These are phyloP conservation scores for Sarocladiaceae sp. DNA, from an alignment of 2,329 filamentous ascomycete species.

Conservation along the genomic window DNA sequence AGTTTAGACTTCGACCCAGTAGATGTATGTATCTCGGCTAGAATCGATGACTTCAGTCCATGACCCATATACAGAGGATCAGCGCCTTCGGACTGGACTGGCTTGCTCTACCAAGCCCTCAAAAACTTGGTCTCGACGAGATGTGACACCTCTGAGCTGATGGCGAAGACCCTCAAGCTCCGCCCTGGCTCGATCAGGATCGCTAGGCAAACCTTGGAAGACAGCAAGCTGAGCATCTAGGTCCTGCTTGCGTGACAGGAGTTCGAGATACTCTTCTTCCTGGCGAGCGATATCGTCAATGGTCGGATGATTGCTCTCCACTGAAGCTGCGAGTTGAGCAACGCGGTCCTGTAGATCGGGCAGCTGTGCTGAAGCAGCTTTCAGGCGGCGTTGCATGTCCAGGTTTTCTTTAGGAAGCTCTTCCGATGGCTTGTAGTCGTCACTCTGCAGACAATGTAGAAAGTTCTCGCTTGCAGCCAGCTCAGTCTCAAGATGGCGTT, in stretches of 20 bases:
- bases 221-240: constrained; percentile 59
- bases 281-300: constrained; percentile 55
- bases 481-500: constrained; percentile 50
- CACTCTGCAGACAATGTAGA: constrained; percentile 36
- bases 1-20: neutral
- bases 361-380: constrained; percentile 61
- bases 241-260: constrained; percentile 54
- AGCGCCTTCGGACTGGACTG: constrained; percentile 43
- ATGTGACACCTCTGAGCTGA: constrained; percentile 58
- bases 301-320: constrained; percentile 36
- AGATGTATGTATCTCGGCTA: constrained; percentile 6
- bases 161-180: constrained; percentile 64
- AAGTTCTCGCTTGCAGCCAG: constrained; percentile 33
- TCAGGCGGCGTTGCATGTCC: constrained; percentile 67
- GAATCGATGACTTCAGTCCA: neutral
- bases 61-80: constrained; percentile 11
- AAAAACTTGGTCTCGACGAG: constrained; percentile 68
- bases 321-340: constrained; percentile 31
- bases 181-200: constrained; percentile 63
- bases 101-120: constrained; percentile 65
- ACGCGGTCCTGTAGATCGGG: constrained; percentile 56
- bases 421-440: constrained; percentile 47
- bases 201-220: constrained; percentile 70
- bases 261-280: constrained; percentile 52
- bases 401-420: constrained; percentile 66